Evolutionary conservation across 208 protist genomes (phyloP), one percentile per base, ranked within the genome.

Genomic region (Crithidia mellificae): DNA sequence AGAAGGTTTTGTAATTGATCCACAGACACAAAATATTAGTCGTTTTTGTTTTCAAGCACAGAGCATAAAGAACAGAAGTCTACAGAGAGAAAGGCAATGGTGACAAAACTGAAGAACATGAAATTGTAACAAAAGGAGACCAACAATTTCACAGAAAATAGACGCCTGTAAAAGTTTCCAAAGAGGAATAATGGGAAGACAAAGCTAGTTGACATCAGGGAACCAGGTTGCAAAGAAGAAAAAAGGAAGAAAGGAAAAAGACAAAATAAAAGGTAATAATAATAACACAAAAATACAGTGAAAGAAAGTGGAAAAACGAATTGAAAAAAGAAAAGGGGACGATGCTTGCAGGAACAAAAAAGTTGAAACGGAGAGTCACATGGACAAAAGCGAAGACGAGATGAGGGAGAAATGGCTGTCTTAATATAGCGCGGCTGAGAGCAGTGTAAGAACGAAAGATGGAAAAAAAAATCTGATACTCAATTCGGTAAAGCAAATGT

Each of bases 161-260:
- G 38, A 54, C 50, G 22, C 17, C 50, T 20, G 14, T 20, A 54
- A 54, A 36, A 36, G 9, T 2, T 29, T n/a, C 34, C 25, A 38
- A 19, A 58, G 34, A 74, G 22, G 25, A 62, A 12, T 61, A 55
- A 59, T 14, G 11, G 15, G 8, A 41, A 59, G 27, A 34, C 2
- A 12, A 59, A 44, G 32, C 46, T 41, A 69, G 46, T 46, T 11
- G 58, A 55, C 50, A 55, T 55, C 50, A 55, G 9, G 22, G 22
- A 27, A 38, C 34, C 34, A 27, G 46, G 22, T n/a, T 4, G 3
- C 8, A 17, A 27, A 38, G 5, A 20, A 17, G 29, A 63, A 71
- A 9, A 71, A 56, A 2, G 4, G 24, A 53, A 36, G 27, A 11
- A 62, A 39, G 63, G 24, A 38, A 22, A 32, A 73, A 46, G 20